Evolutionary conservation across 352 stramenopile genomes (phyloP).

Genomic region (Phytophthora tentaculata): DNA sequence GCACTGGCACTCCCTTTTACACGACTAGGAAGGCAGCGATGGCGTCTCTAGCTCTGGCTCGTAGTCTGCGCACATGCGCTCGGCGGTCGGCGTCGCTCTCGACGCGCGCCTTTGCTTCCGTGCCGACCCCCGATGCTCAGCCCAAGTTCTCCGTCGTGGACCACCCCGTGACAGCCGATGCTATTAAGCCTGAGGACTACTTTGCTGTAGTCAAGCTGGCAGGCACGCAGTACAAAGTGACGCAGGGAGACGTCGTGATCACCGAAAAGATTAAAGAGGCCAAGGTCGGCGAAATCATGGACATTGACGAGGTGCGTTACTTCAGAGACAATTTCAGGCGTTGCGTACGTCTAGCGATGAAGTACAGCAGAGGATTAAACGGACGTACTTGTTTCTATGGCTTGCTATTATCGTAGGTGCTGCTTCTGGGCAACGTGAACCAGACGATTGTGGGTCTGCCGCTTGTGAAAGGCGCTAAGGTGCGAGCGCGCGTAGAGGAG

Average conservation of each 20-base stretch:
- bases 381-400: background rate
- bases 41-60: constrained; percentile 33
- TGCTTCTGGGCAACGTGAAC: constrained; percentile 85
- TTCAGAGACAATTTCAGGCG: background rate
- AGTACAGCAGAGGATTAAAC: background rate
- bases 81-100: constrained; percentile 17
- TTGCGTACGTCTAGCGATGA: constrained; percentile 13
- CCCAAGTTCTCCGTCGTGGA: constrained; percentile 77
- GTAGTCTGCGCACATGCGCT: constrained; percentile 27
- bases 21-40: constrained; percentile 13
- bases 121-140: constrained; percentile 21
- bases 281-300: constrained; percentile 87
- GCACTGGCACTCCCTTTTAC: background rate
- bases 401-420: constrained; percentile 42
- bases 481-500: constrained; percentile 85
- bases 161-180: constrained; percentile 73
- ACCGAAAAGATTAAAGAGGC: constrained; percentile 87
- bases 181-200: constrained; percentile 74
- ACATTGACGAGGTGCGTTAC: constrained; percentile 64
- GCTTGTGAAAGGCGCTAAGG: constrained; percentile 71
- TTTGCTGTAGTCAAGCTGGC: constrained; percentile 88
- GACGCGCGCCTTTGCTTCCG: constrained; percentile 30
- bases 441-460: constrained; percentile 83
- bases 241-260: constrained; percentile 83
- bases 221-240: constrained; percentile 89